Base-by-base conservation (phyloP, 108 stramenopile species). In the Seminavis robusta region DNA sequence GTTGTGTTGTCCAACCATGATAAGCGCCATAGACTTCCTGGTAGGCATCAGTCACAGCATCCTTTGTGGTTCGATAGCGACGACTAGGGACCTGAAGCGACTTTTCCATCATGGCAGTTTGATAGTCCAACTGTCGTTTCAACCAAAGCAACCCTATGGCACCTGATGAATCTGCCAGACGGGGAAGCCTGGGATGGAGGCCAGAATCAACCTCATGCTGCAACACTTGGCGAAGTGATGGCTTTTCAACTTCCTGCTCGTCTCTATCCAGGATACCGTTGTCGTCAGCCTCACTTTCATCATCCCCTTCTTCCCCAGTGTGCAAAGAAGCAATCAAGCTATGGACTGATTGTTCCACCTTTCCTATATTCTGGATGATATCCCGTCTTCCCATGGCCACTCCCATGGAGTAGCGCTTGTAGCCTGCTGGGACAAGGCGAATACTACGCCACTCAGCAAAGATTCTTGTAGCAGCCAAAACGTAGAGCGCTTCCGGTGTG, bases 1-100 rank as follows among this genome's bases (percentile, higher is more conserved):
- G 69, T 31, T 81, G 73, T 3, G 80, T 65, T 29, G 83, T 71
- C 83, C 85, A 91, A 7, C 77, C 77, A 47, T 91, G 90, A 59
- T 74, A 86, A 24, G 62, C 47, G 19, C 53, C 76, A 53, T 91
- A 91, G 1, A 84, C 82, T 44, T 69, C 61, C 28, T 54, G 25
- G 40, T 91, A 91, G 0, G 89, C 89, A 23, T 79, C 76, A 15
- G 30, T 48, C 0, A 74, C 83, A 1, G 81, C 84, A 31, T 34
- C 66, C 16, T 63, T 58, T 0, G 65, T 41, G 0, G 47, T 47
- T 4, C 47, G 63, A 45, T 68, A 86, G 30, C 53, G 53, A n/a
- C n/a, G n/a, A n/a, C n/a, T n/a, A n/a, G n/a, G n/a, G n/a, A n/a
- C n/a, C 31, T 40, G 26, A 1, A 56, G 67, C 17, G 39, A 36